A percentile compares a stretch with the other conserved stretches of the same genome.
Conservation (phyloP, 768 basidiomycete species). For the Boletus rubroflammeus region DNA sequence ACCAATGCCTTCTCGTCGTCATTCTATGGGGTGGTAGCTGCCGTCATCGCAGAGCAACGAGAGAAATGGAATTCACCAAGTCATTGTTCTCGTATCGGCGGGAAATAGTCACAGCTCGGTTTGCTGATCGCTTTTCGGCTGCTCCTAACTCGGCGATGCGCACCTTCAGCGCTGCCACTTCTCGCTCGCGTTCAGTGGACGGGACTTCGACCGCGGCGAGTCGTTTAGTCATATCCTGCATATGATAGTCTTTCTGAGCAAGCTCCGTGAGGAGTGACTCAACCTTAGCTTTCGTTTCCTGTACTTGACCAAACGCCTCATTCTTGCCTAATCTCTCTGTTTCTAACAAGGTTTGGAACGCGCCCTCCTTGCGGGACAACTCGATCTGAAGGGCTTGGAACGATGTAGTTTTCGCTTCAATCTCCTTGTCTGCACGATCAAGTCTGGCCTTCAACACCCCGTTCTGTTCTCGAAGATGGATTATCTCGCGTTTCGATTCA, state of each 20-base stretch:
- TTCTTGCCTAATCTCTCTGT: conserved; percentile 20
- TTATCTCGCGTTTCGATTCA: conserved; percentile 16
- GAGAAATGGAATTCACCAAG: conserved; percentile 37
- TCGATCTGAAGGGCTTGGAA: conserved; percentile 20
- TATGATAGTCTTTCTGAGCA: conserved; percentile 16
- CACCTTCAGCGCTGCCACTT: conserved; percentile 17
- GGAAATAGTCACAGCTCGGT: conserved; percentile 27
- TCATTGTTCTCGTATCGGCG: conserved; percentile 43
- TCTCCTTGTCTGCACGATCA: conserved; percentile 8
- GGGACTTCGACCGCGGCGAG: conserved; percentile 23
- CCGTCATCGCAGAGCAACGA: conserved; percentile 10
- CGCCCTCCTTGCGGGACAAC: conserved; percentile 26
- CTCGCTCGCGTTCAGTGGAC: conserved; percentile 27
- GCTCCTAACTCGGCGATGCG: conserved; percentile 29
- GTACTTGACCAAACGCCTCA: conserved; percentile 17
- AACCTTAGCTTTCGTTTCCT: conserved; percentile 17
- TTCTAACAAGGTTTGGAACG: conserved; percentile 20
- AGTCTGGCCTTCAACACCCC: conserved; percentile 11
- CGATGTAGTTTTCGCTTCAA: conserved; percentile 8
- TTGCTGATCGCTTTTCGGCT: conserved; percentile 26
- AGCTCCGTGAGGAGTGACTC: conserved; percentile 23
- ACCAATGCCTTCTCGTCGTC: conserved; percentile 51
- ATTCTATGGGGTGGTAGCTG: conserved; percentile 33
- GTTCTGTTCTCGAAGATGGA: conserved; percentile 23
- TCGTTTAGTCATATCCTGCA: conserved; percentile 21